Evolutionary conservation across 2,329 filamentous ascomycete genomes (phyloP).

Genomic region (Lizonia empirigonia): DNA sequence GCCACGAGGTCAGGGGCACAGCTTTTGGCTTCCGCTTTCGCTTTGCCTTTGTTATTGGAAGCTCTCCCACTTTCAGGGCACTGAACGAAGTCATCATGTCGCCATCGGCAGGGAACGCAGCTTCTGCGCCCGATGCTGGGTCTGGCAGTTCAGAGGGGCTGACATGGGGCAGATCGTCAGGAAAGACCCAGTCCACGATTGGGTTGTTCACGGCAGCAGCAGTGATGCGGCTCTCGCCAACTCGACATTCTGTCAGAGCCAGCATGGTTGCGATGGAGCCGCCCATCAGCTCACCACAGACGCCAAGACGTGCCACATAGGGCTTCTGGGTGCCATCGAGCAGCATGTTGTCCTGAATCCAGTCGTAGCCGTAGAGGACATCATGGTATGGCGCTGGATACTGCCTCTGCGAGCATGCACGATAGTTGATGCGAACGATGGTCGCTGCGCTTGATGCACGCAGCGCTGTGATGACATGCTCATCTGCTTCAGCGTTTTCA

Average conservation of each 20-base stretch:
- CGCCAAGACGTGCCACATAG: constrained; percentile 46
- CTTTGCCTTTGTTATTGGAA: constrained; percentile 11
- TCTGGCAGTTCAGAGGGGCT: constrained; percentile 35
- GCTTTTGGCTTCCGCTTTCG: constrained; percentile 26
- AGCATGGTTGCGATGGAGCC: constrained; percentile 56
- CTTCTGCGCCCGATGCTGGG: constrained; percentile 38
- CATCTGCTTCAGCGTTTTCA: constrained; percentile 33
- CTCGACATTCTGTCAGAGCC: constrained; percentile 56
- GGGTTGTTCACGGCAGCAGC: constrained; percentile 56
- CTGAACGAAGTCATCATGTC: constrained; percentile 28
- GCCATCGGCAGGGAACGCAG: constrained; percentile 36
- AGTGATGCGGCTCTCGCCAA: constrained; percentile 48
- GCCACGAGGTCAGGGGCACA: constrained; percentile 36
- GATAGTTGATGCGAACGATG: constrained; percentile 55
- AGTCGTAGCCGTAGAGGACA: constrained; percentile 55
- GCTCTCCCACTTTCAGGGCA: constrained; percentile 9
- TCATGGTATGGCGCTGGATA: constrained; percentile 57
- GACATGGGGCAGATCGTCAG: constrained; percentile 38
- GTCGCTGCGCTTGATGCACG: constrained; percentile 46
- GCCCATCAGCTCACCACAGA: constrained; percentile 57
- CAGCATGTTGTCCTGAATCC: constrained; percentile 50
- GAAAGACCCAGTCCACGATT: constrained; percentile 56
- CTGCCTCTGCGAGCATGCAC: constrained; percentile 42
- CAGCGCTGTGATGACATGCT: constrained; percentile 43
- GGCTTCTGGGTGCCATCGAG: constrained; percentile 26